phyloP scores from a whole-genome alignment of 352 stramenopile species.

The Globisporangium nodosum region DNA sequence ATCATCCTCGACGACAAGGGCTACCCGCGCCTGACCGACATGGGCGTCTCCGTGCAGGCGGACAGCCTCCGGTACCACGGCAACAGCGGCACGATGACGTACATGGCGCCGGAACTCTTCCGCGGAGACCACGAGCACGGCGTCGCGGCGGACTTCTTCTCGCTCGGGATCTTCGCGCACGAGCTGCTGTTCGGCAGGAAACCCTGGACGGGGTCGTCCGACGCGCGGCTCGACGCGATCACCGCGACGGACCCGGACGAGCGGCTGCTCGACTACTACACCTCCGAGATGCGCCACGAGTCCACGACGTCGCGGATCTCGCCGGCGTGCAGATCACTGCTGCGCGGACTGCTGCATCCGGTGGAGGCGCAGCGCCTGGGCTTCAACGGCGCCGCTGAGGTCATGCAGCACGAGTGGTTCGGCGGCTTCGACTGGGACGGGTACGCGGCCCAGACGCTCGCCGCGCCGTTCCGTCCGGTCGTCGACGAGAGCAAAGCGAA shows the following conservation, averaged over 20 bases:
- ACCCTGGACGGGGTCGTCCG: conserved; percentile 33
- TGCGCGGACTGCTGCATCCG: conserved; percentile 47
- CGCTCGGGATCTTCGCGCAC: conserved; percentile 46
- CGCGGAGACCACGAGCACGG: conserved; percentile 45
- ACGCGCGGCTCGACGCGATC: conserved; percentile 28
- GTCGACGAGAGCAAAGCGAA: conserved; percentile 60
- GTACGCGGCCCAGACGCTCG: conserved; percentile 28
- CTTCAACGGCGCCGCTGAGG: conserved; percentile 23
- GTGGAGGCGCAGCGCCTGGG: conserved; percentile 39
- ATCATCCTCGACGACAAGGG: conserved; percentile 78
- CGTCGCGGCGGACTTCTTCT: conserved; percentile 54
- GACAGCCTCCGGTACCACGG: conserved; percentile 34
- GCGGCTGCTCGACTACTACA: conserved; percentile 36
- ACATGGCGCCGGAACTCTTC: conserved; percentile 77
- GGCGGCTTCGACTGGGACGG: conserved; percentile 46
- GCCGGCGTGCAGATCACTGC: conserved; percentile 28
- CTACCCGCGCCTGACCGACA: conserved; percentile 65
- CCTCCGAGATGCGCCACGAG: conserved; percentile 32
- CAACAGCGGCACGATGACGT: conserved; percentile 56
- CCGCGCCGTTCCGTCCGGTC: conserved; percentile 38
- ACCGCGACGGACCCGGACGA: conserved; percentile 22
- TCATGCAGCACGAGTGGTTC: conserved; percentile 57
- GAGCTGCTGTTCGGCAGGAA: conserved; percentile 45
- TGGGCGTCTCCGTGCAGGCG: conserved; percentile 63
- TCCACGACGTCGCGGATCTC: conserved; percentile 22